phyloP scores from a whole-genome alignment of 768 basidiomycete species.

The Leccinum subgranulosum region DNA sequence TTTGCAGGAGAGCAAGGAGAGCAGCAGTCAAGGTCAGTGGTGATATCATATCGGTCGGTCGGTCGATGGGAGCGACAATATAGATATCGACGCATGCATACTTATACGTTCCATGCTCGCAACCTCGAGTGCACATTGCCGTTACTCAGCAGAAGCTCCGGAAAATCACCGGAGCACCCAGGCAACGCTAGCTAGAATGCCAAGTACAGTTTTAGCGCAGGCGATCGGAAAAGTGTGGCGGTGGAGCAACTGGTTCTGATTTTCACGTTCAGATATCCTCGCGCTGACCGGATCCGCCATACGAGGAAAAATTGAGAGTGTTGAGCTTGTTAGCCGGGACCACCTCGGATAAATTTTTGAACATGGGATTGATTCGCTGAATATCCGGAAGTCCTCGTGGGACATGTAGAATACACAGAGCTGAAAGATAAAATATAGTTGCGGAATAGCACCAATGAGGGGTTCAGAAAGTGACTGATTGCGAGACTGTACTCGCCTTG shows the following conservation, averaged over 20 bases:
- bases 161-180: background rate
- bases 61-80: background rate
- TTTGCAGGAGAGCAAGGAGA: slow-evolving; percentile 6
- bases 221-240: background rate
- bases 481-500: background rate
- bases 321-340: background rate
- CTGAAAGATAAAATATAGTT: background rate
- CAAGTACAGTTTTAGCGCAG: background rate
- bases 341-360: background rate
- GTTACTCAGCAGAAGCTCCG: background rate
- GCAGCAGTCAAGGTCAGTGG: slow-evolving; percentile 1
- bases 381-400: background rate
- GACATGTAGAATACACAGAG: background rate
- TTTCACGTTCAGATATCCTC: background rate
- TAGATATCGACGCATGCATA: background rate
- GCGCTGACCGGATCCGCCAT: background rate
- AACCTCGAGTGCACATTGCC: background rate
- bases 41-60: background rate
- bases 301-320: background rate
- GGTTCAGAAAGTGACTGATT: background rate
- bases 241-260: background rate
- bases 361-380: background rate
- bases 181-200: background rate
- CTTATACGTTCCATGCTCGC: background rate
- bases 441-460: background rate